Evolutionary conservation across 164 flowering plant genomes (phyloP).

Genomic region (Macadamia integrifolia): DNA sequence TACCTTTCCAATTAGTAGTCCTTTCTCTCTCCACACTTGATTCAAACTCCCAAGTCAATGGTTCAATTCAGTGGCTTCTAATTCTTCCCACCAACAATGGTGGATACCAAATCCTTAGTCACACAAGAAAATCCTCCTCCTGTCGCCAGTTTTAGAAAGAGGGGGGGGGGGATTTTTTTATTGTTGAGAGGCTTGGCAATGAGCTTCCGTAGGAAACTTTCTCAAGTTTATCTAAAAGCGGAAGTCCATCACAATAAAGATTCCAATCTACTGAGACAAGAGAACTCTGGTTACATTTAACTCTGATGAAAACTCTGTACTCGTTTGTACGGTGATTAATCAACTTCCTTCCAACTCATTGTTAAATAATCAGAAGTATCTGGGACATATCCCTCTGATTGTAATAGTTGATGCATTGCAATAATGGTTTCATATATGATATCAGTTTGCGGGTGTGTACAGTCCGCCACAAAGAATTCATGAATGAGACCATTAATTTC

Average conservation of each 20-base stretch:
- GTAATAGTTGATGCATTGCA: slow-evolving; percentile 14
- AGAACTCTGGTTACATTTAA: neutral
- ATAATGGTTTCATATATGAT: slow-evolving; percentile 10
- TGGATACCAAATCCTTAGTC: no score
- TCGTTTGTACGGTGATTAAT: neutral
- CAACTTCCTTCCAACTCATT: slow-evolving; percentile 1
- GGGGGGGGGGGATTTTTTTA: no score
- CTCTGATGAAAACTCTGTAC: neutral
- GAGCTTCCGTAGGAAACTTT: neutral
- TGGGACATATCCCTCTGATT: slow-evolving; percentile 14
- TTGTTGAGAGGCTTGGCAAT: neutral
- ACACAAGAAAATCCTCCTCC: no score
- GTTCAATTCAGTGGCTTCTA: no score
- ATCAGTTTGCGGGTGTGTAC: slow-evolving; percentile 18
- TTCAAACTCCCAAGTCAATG: no score
- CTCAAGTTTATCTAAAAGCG: neutral
- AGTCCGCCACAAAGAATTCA: slow-evolving; percentile 27
- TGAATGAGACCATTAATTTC: slow-evolving; percentile 32
- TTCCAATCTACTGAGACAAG: neutral
- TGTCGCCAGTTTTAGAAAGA: no score
- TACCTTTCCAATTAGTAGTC: no score
- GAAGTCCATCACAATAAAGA: neutral
- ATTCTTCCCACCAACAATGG: no score
- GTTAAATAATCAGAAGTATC: slow-evolving; percentile 13
- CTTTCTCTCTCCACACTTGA: no score